phyloP scores from a whole-genome alignment of 163 green algal genomes.

The Chloromonas sp. region DNA sequence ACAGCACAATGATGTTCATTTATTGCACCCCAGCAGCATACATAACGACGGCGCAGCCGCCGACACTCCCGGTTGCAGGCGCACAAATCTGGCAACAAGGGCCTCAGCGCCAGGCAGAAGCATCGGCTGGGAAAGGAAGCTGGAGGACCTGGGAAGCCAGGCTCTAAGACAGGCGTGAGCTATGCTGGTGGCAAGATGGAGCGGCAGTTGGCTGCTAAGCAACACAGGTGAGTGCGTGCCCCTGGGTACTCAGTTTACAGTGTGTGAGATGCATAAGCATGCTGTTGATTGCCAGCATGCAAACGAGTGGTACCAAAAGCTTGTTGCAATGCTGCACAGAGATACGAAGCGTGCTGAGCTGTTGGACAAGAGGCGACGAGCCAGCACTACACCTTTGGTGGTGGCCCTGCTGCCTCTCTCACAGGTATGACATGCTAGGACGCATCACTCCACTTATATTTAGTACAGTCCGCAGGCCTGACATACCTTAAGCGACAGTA shows the following conservation, averaged over 20 bases:
- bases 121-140: constrained; percentile 44
- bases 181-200: constrained; percentile 43
- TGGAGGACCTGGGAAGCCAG: background rate
- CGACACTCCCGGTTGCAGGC: constrained; percentile 30
- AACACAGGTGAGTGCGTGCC: constrained; percentile 36
- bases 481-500: too few species aligned
- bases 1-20: background rate
- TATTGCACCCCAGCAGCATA: background rate
- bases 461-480: background rate
- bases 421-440: constrained; percentile 7
- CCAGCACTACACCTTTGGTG: constrained; percentile 40
- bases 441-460: background rate
- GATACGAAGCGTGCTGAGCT: constrained; percentile 57
- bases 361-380: constrained; percentile 40
- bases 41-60: background rate
- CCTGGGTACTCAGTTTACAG: background rate
- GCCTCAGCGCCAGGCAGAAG: constrained; percentile 61
- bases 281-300: too few species aligned
- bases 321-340: constrained; percentile 17
- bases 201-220: constrained; percentile 54
- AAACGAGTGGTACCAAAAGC: too few species aligned
- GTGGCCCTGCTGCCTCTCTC: constrained; percentile 69
- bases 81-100: constrained; percentile 66
- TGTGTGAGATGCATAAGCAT: too few species aligned
- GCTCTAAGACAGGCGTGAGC: constrained; percentile 7